Conservation (phyloP, 192 early-diverging fungal species). For the Coemansia sp. region DNA sequence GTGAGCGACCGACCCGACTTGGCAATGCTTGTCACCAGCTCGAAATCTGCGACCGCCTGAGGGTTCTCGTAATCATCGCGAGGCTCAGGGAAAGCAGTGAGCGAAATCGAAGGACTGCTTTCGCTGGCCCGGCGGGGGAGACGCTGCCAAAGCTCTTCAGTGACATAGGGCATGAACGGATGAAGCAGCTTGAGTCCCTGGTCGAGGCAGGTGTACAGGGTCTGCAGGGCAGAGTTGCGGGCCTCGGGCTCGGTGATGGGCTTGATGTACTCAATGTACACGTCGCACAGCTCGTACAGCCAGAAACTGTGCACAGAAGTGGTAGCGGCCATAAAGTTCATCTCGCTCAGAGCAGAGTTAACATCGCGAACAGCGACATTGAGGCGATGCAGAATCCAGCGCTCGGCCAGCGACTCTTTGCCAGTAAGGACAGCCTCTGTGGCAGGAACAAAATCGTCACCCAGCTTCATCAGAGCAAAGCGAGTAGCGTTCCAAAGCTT, state of each 20-base stretch:
- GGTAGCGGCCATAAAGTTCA: conserved; percentile 93
- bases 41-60: conserved; percentile 77
- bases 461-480: conserved; percentile 94
- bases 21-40: conserved; percentile 73
- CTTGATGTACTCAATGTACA: conserved; percentile 94
- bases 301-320: conserved; percentile 89
- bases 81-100: conserved; percentile 53
- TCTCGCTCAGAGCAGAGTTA: conserved; percentile 72
- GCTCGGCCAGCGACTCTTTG: conserved; percentile 84
- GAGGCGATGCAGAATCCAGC: conserved; percentile 91
- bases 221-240: conserved; percentile 71
- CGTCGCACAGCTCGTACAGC: conserved; percentile 96
- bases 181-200: conserved; percentile 88
- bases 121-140: conserved; percentile 74
- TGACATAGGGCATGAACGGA: conserved; percentile 99
- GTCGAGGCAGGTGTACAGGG: conserved; percentile 94
- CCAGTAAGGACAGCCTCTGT: conserved; percentile 62
- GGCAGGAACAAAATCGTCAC: conserved; percentile 78
- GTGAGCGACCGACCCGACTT: conserved; percentile 75
- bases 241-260: conserved; percentile 71
- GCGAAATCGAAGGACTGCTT: conserved; percentile 65
- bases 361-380: conserved; percentile 77
- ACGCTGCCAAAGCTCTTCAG: conserved; percentile 98
- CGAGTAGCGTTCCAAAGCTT: conserved; percentile 99
- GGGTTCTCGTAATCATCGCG: conserved; percentile 59